Base-by-base conservation (phyloP, 371 early-diverging fungal genomes). In the Apophysomyces elegans region DNA sequence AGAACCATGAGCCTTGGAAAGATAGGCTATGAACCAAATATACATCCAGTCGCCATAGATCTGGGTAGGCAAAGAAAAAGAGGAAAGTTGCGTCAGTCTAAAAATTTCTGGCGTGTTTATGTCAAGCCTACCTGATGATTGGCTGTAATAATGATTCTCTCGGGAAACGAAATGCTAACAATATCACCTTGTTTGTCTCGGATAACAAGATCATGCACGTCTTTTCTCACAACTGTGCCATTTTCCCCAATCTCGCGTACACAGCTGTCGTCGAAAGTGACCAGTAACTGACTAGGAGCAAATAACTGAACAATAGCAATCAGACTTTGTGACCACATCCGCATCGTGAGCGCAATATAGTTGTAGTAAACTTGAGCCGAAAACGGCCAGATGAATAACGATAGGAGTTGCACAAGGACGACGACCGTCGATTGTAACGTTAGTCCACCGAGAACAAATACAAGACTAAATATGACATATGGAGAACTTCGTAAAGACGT, bases 21-120 rank as follows among this genome's bases (percentile, higher is more conserved):
- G 74, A 71, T 91, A 89, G 4, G 92, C 73, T 18, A 89, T 65
- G 63, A 77, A 81, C 94, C 96, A 95, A 37, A 96, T 78, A 74
- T 93, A 95, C 72, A 94, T 90, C 95, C 95, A 96, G 76, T 96
- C 97, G 39, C 90, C 85, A 74, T 93, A 93, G 46, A 91, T 91
- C 88, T 86, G 58, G 8, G n/a, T 41, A 9, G 16, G 43, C 21
- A 38, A 21, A 64, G 6, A 4, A 38, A 39, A 43, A 43, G 37
- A 4, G 21, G 37, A 4, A 39, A 63, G 32, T 26, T 2, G 32
- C 32, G 32, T 26, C 1, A 26, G 32, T 26, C 32, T 3, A 63
- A 36, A 63, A 37, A 26, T 37, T 26, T 37, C 41, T 41, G 32
- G 43, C 43, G 41, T 60, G 32, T 26, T 60, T 60, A 13, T 37